Percentiles rank a stretch among this genome's conserved stretches.
phyloP scores from a whole-genome alignment of 2,329 filamentous ascomycete species.

The Neofusicoccum sp. region DNA sequence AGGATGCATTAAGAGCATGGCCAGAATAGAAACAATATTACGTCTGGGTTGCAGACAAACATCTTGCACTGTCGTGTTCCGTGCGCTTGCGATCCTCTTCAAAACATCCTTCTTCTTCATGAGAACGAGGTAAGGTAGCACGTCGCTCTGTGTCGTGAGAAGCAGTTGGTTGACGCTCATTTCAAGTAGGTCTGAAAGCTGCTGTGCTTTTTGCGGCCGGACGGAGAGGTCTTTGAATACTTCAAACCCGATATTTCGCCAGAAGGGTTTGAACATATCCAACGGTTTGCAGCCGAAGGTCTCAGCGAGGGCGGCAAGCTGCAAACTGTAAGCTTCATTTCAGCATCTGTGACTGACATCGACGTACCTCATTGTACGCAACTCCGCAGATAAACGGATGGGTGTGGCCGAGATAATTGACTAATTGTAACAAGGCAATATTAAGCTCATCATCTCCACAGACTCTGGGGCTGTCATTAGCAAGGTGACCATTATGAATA shows the following conservation, averaged over 20 bases:
- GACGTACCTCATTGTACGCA: slow-evolving; percentile 72
- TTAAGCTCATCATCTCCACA: slow-evolving; percentile 82
- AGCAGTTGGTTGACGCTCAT: slow-evolving; percentile 74
- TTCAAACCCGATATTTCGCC: slow-evolving; percentile 78
- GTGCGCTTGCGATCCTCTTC: slow-evolving; percentile 73
- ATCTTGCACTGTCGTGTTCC: slow-evolving; percentile 58
- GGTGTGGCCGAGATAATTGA: slow-evolving; percentile 82
- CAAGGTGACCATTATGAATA: slow-evolving; percentile 17
- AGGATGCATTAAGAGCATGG: slow-evolving; percentile 57
- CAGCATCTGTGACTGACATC: neutral
- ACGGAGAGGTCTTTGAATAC: slow-evolving; percentile 78
- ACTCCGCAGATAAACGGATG: slow-evolving; percentile 77
- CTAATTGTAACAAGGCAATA: slow-evolving; percentile 75
- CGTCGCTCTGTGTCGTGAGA: slow-evolving; percentile 72
- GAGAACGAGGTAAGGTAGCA: slow-evolving; percentile 82
- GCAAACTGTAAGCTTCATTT: slow-evolving; percentile 5
- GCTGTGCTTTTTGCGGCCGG: slow-evolving; percentile 77
- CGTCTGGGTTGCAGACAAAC: slow-evolving; percentile 54
- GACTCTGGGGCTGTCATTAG: slow-evolving; percentile 46
- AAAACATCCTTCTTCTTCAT: slow-evolving; percentile 76
- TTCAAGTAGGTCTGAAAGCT: slow-evolving; percentile 77
- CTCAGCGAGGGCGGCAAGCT: slow-evolving; percentile 70
- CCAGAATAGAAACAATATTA: slow-evolving; percentile 59
- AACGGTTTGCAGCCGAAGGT: slow-evolving; percentile 60
- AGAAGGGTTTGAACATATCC: slow-evolving; percentile 80